A percentile compares a stretch with the other conserved stretches of the same genome.
These are phyloP conservation scores for Phaffia tasmanica DNA, from an alignment of 768 basidiomycete species.

Conservation along the genomic window DNA sequence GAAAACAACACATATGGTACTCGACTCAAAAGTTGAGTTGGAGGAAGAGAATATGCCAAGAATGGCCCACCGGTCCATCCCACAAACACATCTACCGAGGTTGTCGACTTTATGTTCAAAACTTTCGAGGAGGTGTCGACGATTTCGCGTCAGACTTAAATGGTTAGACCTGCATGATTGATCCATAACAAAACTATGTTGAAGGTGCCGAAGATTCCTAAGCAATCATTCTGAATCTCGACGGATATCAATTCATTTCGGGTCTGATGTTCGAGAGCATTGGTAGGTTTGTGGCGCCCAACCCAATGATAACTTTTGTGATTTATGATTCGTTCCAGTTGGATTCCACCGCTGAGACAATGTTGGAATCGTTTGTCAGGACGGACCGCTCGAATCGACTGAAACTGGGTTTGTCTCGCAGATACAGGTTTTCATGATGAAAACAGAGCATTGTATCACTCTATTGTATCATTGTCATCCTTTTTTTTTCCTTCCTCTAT, in stretches of 20 bases:
- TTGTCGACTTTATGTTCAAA: slow-evolving; percentile 8
- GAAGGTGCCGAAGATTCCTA: slow-evolving; percentile 5
- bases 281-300: too few species aligned
- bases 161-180: neutral
- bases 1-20: slow-evolving; percentile 6
- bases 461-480: neutral
- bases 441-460: too few species aligned
- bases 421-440: too few species aligned
- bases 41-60: neutral
- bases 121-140: slow-evolving; percentile 14
- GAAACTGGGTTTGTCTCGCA: too few species aligned
- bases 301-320: too few species aligned
- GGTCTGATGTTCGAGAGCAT: neutral
- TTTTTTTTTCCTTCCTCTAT: neutral
- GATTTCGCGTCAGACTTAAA: neutral
- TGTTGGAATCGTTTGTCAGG: too few species aligned
- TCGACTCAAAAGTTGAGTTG: slow-evolving; percentile 5
- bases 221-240: slow-evolving; percentile 9
- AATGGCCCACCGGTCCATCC: slow-evolving; percentile 3
- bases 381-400: too few species aligned
- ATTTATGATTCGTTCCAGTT: too few species aligned
- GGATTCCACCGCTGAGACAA: too few species aligned
- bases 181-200: slow-evolving; percentile 9
- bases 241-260: neutral
- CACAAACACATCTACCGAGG: slow-evolving; percentile 6